Evolutionary conservation across 495 filamentous ascomycete species (phyloP).

Genomic region (Neurospora tetrasperma): DNA sequence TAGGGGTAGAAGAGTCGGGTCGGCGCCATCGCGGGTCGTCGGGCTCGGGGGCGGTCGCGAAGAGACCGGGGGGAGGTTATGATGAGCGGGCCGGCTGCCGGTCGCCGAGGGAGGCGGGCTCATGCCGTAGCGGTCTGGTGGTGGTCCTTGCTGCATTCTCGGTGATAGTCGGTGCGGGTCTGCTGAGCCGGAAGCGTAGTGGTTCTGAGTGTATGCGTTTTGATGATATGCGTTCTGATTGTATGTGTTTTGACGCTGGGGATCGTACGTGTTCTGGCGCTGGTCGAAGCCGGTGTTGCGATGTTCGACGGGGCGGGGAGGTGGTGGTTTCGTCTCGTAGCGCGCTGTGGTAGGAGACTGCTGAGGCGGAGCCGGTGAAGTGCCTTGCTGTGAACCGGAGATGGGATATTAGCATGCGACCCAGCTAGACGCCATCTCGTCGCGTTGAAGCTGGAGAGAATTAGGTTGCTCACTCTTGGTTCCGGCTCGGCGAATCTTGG

Average conservation of each 20-base stretch:
- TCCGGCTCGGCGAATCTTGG: constrained; percentile 89
- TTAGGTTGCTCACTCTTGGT: constrained; percentile 45
- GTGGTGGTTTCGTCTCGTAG: constrained; percentile 32
- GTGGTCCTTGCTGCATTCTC: constrained; percentile 6
- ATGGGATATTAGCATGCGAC: neutral
- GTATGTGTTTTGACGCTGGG: neutral
- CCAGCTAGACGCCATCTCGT: constrained; percentile 9
- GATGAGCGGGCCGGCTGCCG: constrained; percentile 35
- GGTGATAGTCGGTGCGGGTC: constrained; percentile 15
- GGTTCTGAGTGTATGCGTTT: neutral
- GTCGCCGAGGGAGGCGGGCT: constrained; percentile 24
- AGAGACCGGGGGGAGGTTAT: constrained; percentile 41
- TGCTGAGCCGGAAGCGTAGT: neutral
- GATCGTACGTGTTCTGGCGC: neutral
- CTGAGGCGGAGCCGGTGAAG: constrained; percentile 3
- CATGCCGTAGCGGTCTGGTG: constrained; percentile 17
- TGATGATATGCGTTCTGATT: neutral
- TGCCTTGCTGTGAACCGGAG: constrained; percentile 22
- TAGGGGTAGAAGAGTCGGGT: constrained; percentile 68
- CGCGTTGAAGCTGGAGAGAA: neutral
- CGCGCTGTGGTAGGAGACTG: constrained; percentile 16
- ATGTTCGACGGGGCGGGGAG: constrained; percentile 24
- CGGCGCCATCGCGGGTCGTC: constrained; percentile 50
- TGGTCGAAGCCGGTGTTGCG: constrained; percentile 9
- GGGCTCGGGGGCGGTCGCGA: constrained; percentile 58